phyloP scores from a whole-genome alignment of 2,329 filamentous ascomycete genomes.

The Annulohypoxylon truncatum region DNA sequence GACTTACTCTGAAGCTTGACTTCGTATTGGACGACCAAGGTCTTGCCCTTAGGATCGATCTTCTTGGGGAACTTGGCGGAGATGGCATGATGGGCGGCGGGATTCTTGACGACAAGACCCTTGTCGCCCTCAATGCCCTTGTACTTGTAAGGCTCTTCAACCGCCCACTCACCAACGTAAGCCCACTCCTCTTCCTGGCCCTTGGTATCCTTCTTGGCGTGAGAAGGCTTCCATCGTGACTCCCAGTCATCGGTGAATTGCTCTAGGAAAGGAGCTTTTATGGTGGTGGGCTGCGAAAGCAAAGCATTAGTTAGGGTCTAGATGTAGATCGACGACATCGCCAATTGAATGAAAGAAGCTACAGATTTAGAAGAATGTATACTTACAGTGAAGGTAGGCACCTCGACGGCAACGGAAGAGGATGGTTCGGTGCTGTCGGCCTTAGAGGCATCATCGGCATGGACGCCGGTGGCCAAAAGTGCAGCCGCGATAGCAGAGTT shows the following conservation, averaged over 20 bases:
- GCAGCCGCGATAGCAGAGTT: slow-evolving; percentile 82
- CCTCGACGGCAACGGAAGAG: slow-evolving; percentile 69
- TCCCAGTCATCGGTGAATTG: slow-evolving; percentile 99
- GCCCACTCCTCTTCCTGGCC: slow-evolving; percentile 95
- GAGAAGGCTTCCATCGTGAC: slow-evolving; percentile 89
- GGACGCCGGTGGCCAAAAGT: slow-evolving; percentile 75
- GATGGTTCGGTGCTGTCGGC: slow-evolving; percentile 63
- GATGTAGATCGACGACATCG: neutral
- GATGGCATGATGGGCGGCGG: slow-evolving; percentile 98
- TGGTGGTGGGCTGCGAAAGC: slow-evolving; percentile 76
- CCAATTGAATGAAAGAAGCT: slow-evolving; percentile 9
- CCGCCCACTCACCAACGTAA: slow-evolving; percentile 95
- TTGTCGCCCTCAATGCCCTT: slow-evolving; percentile 96
- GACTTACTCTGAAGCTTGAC: slow-evolving; percentile 96
- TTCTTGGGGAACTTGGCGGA: slow-evolving; percentile 98
- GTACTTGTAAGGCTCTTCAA: slow-evolving; percentile 90
- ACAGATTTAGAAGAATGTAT: neutral
- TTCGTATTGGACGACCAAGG: slow-evolving; percentile 97
- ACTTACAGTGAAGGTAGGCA: slow-evolving; percentile 90
- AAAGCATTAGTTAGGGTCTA: slow-evolving; percentile 18
- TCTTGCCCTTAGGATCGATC: slow-evolving; percentile 97
- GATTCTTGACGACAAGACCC: slow-evolving; percentile 97
- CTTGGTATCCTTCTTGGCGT: slow-evolving; percentile 90
- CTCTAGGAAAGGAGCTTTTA: slow-evolving; percentile 96
- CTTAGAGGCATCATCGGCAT: slow-evolving; percentile 71